These are phyloP conservation scores for Metahyphopichia silvanorum DNA, from an alignment of 805 yeast species.

Conservation along the genomic window DNA sequence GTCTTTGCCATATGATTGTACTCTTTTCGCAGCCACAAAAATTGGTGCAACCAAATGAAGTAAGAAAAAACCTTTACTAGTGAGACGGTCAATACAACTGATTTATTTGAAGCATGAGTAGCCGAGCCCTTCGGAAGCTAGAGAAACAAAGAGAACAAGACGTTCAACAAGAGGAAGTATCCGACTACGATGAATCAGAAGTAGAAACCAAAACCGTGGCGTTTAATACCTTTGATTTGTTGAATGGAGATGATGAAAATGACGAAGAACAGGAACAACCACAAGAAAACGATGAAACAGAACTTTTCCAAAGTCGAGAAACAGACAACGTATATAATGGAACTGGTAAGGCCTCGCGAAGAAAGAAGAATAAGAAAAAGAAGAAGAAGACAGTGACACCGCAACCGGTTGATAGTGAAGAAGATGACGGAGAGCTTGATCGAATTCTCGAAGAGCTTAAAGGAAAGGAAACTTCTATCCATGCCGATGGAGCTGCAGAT, in stretches of 20 bases:
- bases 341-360: slow-evolving; percentile 13
- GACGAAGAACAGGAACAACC: slow-evolving; percentile 16
- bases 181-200: slow-evolving; percentile 12
- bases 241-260: slow-evolving; percentile 29
- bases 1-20: too few species aligned
- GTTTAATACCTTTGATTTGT: slow-evolving; percentile 45
- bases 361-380: slow-evolving; percentile 20
- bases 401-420: slow-evolving; percentile 7
- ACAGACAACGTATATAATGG: slow-evolving; percentile 10
- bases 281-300: slow-evolving; percentile 8
- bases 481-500: slow-evolving; percentile 1
- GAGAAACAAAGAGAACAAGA: slow-evolving; percentile 25
- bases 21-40: too few species aligned
- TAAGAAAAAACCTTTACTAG: too few species aligned
- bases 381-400: slow-evolving; percentile 11
- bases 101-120: slow-evolving; percentile 41
- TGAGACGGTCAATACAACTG: too few species aligned
- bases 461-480: slow-evolving; percentile 15
- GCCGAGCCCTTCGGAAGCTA: slow-evolving; percentile 45
- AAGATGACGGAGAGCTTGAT: slow-evolving; percentile 57
- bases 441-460: slow-evolving; percentile 44
- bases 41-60: too few species aligned
- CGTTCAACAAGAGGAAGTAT: slow-evolving; percentile 9
- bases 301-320: background rate
- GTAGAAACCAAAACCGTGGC: slow-evolving; percentile 13